Conservation (phyloP, 2,329 filamentous ascomycete species). For the Aspergillus tubingensis region DNA sequence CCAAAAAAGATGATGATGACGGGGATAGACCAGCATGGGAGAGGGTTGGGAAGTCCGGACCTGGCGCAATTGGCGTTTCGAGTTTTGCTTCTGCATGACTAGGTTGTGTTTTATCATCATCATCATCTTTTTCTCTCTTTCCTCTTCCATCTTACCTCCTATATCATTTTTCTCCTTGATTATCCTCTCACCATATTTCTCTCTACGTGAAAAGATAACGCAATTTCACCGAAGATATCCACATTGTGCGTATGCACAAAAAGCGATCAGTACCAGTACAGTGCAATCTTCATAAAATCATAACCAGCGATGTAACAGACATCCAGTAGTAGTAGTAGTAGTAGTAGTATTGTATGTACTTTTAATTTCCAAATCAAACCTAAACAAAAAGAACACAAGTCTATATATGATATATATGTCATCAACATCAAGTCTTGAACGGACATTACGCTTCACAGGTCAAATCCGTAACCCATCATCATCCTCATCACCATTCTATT, state of each 20-base stretch:
- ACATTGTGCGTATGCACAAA: background rate
- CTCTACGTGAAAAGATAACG: background rate
- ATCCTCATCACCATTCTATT: constrained; percentile 10
- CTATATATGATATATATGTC: constrained; percentile 14
- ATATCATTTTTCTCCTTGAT: background rate
- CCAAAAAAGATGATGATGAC: constrained; percentile 24
- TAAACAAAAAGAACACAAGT: background rate
- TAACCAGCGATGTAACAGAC: background rate
- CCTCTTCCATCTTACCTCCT: background rate
- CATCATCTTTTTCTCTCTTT: constrained; percentile 10
- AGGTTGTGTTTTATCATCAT: constrained; percentile 19
- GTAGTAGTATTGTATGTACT: background rate
- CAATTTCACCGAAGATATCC: background rate
- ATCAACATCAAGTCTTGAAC: constrained; percentile 21
- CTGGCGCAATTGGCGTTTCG: constrained; percentile 32
- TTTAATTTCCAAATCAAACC: background rate
- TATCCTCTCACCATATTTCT: background rate
- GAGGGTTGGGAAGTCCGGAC: constrained; percentile 26
- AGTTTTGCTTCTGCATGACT: constrained; percentile 26
- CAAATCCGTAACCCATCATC: background rate
- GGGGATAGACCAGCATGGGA: constrained; percentile 21
- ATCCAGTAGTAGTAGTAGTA: too few relatives aligned
- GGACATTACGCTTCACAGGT: constrained; percentile 3
- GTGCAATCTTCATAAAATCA: background rate
- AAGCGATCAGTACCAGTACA: background rate